phyloP scores from a whole-genome alignment of 306 rosid genomes.

The Urtica urens region DNA sequence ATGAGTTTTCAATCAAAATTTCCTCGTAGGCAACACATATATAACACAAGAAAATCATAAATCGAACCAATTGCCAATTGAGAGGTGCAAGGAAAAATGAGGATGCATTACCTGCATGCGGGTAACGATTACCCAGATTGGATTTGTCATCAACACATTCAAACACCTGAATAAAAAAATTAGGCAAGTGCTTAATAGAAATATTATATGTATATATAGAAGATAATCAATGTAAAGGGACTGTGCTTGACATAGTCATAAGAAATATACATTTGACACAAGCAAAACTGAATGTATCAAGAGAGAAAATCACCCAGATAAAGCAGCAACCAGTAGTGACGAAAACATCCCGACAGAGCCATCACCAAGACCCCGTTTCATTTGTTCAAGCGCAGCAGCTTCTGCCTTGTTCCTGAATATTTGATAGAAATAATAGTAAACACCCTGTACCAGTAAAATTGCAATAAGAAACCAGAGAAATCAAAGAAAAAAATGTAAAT shows the following conservation, averaged over 20 bases:
- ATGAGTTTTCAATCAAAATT: no score
- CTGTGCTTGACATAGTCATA: neutral
- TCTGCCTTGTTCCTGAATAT: constrained; percentile 93
- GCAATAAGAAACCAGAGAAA: constrained; percentile 32
- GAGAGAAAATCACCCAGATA: constrained; percentile 55
- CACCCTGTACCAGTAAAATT: constrained; percentile 79
- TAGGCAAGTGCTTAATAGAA: constrained; percentile 8
- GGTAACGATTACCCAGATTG: constrained; percentile 87
- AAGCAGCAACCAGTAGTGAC: constrained; percentile 87
- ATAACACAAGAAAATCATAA: neutral
- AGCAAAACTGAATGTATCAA: neutral
- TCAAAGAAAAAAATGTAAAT: constrained; percentile 21
- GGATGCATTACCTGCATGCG: constrained; percentile 77
- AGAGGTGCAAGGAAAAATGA: constrained; percentile 11
- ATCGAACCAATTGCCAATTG: constrained; percentile 1
- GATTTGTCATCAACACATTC: constrained; percentile 87
- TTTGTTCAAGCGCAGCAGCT: constrained; percentile 45
- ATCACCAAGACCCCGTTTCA: constrained; percentile 62
- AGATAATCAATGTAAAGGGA: neutral
- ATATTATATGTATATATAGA: constrained; percentile 3
- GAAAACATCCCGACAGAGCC: constrained; percentile 91
- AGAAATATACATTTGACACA: neutral
- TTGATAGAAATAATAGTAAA: constrained; percentile 99
- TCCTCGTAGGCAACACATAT: no score
- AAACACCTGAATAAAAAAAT: constrained; percentile 57